Percentiles rank a stretch among this genome's conserved stretches.
Conservation (phyloP, 1,284 basidiomycete species). For the Kwoniella shivajii region DNA sequence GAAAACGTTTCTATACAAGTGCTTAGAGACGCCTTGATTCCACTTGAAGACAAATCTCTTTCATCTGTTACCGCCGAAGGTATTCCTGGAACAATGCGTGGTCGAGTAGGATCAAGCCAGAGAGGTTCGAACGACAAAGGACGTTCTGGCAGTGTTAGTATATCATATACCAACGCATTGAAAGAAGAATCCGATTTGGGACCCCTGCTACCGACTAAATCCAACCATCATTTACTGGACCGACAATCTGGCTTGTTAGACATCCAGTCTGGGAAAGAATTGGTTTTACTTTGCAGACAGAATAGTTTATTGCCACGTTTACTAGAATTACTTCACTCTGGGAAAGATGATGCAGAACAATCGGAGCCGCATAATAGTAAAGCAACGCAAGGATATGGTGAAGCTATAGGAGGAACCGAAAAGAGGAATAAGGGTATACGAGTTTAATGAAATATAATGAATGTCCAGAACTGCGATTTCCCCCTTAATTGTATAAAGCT, state of each 20-base stretch:
- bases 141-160: slow-evolving; percentile 29
- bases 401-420: slow-evolving; percentile 1
- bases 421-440: slow-evolving; percentile 7
- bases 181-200: slow-evolving; percentile 27
- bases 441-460: neutral
- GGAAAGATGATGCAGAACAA: slow-evolving; percentile 11
- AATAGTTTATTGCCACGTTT: slow-evolving; percentile 51
- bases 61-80: neutral
- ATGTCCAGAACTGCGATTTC: no score
- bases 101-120: neutral
- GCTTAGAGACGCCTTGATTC: slow-evolving; percentile 77
- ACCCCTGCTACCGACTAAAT: slow-evolving; percentile 25
- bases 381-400: neutral
- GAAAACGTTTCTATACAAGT: slow-evolving; percentile 74
- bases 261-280: slow-evolving; percentile 50
- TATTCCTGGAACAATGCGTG: neutral
- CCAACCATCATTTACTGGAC: neutral
- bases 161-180: slow-evolving; percentile 26
- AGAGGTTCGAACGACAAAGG: neutral
- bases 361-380: no score
- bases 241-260: slow-evolving; percentile 24
- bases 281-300: slow-evolving; percentile 52
- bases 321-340: slow-evolving; percentile 46
- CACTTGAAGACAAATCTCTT: slow-evolving; percentile 21
- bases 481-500: no score